Conservation (phyloP, 768 basidiomycete species). For the Psilocybe sp. region DNA sequence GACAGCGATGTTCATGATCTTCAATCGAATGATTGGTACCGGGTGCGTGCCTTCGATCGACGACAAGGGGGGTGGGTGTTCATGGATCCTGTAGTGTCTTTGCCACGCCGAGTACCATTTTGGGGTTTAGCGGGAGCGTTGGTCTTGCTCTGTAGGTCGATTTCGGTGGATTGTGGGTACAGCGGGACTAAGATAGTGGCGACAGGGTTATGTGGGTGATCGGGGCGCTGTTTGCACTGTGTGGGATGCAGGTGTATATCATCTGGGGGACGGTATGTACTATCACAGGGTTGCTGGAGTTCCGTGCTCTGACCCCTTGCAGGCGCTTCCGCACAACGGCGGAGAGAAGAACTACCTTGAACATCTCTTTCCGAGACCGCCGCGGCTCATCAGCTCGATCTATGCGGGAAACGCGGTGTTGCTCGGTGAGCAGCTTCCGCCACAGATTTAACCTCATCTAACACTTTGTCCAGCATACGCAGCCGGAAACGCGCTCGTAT, state of each 20-base stretch:
- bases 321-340: slow-evolving; percentile 59
- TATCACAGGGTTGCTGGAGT: neutral
- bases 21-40: slow-evolving; percentile 43
- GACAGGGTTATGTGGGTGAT: slow-evolving; percentile 40
- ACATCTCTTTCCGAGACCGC: slow-evolving; percentile 53
- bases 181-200: neutral
- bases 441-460: neutral
- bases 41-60: slow-evolving; percentile 27
- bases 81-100: slow-evolving; percentile 28
- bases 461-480: slow-evolving; percentile 9
- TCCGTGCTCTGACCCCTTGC: neutral
- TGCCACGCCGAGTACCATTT: slow-evolving; percentile 37
- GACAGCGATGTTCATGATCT: slow-evolving; percentile 40
- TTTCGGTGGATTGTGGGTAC: too few relatives aligned
- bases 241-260: slow-evolving; percentile 39
- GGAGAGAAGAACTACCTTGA: slow-evolving; percentile 72
- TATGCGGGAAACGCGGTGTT: slow-evolving; percentile 54
- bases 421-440: slow-evolving; percentile 31
- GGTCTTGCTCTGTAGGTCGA: slow-evolving; percentile 31
- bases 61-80: neutral
- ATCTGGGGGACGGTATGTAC: slow-evolving; percentile 33
- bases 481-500: slow-evolving; percentile 44
- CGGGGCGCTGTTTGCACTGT: slow-evolving; percentile 34
- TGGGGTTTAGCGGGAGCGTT: slow-evolving; percentile 35
- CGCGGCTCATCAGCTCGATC: slow-evolving; percentile 49